Conservation (phyloP, 1,139 yeast species). For the Candida buenavistaensis region DNA sequence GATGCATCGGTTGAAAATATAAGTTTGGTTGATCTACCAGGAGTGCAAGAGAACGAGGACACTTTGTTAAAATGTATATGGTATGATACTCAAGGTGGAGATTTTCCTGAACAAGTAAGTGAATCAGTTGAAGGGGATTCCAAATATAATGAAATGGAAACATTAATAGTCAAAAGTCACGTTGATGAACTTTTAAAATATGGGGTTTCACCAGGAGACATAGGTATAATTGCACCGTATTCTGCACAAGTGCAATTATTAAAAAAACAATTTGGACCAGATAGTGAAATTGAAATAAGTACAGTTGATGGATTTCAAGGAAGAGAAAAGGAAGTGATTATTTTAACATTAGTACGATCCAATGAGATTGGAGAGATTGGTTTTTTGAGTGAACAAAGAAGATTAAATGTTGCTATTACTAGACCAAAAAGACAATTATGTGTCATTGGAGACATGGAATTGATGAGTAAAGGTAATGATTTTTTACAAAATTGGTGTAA, state of each 20-base stretch:
- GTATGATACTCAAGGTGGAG: slow-evolving; percentile 95
- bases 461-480: slow-evolving; percentile 39
- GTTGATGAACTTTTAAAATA: slow-evolving; percentile 45
- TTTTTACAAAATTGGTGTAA: slow-evolving; percentile 68
- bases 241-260: slow-evolving; percentile 77
- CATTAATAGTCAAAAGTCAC: slow-evolving; percentile 58
- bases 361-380: slow-evolving; percentile 66
- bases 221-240: slow-evolving; percentile 88
- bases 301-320: slow-evolving; percentile 55
- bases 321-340: slow-evolving; percentile 83
- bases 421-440: slow-evolving; percentile 85
- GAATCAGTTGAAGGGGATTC: slow-evolving; percentile 45
- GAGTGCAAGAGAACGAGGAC: slow-evolving; percentile 44
- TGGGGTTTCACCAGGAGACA: slow-evolving; percentile 51
- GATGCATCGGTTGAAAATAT: slow-evolving; percentile 57
- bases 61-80: slow-evolving; percentile 50
- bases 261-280: slow-evolving; percentile 31
- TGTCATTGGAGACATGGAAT: slow-evolving; percentile 82
- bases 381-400: slow-evolving; percentile 66
- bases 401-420: slow-evolving; percentile 89
- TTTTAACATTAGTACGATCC: slow-evolving; percentile 40
- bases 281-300: slow-evolving; percentile 35
- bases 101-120: slow-evolving; percentile 59
- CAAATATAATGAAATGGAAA: slow-evolving; percentile 76
- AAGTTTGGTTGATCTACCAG: slow-evolving; percentile 54